Conservation (phyloP, 441 rosid genomes). For the Pelargonium citronellum region DNA sequence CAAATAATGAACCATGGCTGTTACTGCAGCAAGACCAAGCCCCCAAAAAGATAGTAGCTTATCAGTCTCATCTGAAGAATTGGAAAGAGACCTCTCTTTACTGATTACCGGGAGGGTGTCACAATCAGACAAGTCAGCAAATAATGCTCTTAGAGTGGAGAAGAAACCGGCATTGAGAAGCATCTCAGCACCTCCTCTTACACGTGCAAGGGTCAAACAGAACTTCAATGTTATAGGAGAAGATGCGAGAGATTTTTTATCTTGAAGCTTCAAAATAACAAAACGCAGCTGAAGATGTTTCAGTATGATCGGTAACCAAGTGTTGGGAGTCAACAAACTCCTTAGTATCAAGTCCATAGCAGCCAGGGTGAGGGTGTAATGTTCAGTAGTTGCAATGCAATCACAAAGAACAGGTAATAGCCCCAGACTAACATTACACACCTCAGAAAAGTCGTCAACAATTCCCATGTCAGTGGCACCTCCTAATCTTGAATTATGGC, state of each 20-base stretch:
- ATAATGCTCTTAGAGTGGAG: conserved; percentile 55
- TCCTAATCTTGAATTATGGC: conserved; percentile 25
- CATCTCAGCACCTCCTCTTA: conserved; percentile 83
- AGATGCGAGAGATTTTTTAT: conserved; percentile 40
- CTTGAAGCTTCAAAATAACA: conserved; percentile 63
- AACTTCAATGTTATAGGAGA: conserved; percentile 56
- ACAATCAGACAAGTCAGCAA: conserved; percentile 45
- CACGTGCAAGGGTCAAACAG: conserved; percentile 70
- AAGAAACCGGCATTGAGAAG: conserved; percentile 69
- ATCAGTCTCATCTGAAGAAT: conserved; percentile 42
- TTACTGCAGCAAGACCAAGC: conserved; percentile 71
- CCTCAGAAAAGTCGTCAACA: conserved; percentile 46
- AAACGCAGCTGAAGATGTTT: conserved; percentile 62
- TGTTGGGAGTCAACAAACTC: conserved; percentile 52
- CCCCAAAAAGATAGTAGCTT: conserved; percentile 70
- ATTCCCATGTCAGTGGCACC: conserved; percentile 34
- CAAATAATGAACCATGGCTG: conserved; percentile 73
- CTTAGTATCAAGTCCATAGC: conserved; percentile 53
- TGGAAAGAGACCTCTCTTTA: conserved; percentile 29
- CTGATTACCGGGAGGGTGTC: conserved; percentile 32
- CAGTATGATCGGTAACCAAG: conserved; percentile 82
- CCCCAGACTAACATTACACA: conserved; percentile 63
- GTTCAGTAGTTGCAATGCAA: conserved; percentile 48
- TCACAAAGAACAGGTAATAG: conserved; percentile 70
- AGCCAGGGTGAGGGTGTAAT: conserved; percentile 56